Percentiles rank a stretch among this genome's conserved stretches.
phyloP scores from a whole-genome alignment of 2,329 filamentous ascomycete species.

The Ophiosphaerella narmari region DNA sequence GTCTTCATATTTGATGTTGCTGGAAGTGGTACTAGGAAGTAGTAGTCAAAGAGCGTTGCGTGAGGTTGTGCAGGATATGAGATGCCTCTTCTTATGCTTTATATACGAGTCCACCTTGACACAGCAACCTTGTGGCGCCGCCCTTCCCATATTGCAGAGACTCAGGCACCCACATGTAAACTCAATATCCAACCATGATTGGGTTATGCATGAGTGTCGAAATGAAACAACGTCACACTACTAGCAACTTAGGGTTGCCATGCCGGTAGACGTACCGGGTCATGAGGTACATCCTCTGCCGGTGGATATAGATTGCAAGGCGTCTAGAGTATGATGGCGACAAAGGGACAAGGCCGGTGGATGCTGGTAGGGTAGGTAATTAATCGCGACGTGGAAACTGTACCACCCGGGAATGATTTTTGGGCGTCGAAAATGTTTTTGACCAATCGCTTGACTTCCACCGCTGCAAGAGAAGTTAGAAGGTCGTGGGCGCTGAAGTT shows the following conservation, averaged over 20 bases:
- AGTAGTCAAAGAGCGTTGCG: conserved; percentile 3
- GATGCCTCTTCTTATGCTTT: conserved; percentile 13
- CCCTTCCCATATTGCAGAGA: conserved; percentile 28
- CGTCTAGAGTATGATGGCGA: conserved; percentile 22
- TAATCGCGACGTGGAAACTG: conserved; percentile 21
- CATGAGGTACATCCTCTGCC: conserved; percentile 25
- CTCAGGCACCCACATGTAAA: conserved; percentile 20
- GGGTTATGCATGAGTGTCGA: conserved; percentile 24
- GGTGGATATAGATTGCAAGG: conserved; percentile 22
- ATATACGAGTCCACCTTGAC: conserved; percentile 21
- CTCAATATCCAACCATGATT: conserved; percentile 23
- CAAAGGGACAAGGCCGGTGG: conserved; percentile 19
- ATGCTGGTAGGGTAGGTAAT: conserved; percentile 28
- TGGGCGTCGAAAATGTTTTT: conserved; percentile 1
- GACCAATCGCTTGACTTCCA: conserved; percentile 7
- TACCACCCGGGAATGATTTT: conserved; percentile 16
- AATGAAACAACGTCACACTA: conserved; percentile 32
- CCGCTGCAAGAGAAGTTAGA: neutral
- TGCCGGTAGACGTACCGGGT: conserved; percentile 27
- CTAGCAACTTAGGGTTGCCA: conserved; percentile 10
- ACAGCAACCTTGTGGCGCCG: conserved; percentile 5
- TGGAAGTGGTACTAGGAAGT: neutral
- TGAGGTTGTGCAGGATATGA: conserved; percentile 13
- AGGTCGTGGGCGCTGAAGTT: neutral
- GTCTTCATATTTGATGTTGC: conserved; percentile 37